Evolutionary conservation across 140 eudicot genomes (phyloP), one percentile per base, ranked within the genome.

Genomic region (Oenanthe javanica): DNA sequence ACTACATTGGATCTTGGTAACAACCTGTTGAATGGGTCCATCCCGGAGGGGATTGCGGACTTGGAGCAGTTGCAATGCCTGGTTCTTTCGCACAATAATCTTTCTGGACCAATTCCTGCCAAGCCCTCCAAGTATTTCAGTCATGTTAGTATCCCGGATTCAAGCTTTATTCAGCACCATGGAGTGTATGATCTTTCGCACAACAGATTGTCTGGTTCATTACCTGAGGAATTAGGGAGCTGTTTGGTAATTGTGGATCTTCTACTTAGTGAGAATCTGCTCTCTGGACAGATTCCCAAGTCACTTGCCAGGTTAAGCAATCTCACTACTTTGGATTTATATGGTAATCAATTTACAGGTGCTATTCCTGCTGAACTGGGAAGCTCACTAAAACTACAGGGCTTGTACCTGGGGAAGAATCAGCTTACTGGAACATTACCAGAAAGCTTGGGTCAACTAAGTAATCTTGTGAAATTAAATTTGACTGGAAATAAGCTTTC

Each of bases 141-240:
- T 38, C 92, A 89, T 81, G 87, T 84, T 66, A 79, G 64, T 67
- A 90, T 90, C 14, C 97, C 97, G 3, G 93, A 89, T 75, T 90
- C 97, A 7, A 90, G 93, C 84, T 90, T 81, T 54, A 83, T 90
- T 77, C 97, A 92, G 76, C 96, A 92, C 63, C 96, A 88, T 45
- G 97, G 97, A 54, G 84, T 92, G 43, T 92, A 75, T 81, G 97
- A 93, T 86, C 90, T 93, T 27, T 93, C 97, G 0, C 61, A 80
- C 84, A 93, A 93, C 81, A 84, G 66, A 47, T 72, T 93, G 76
- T 86, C 86, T 5, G 92, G 97, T 49, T 75, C 89, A 6, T 77
- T 93, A 64, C 97, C 96, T 0, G 93, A 86, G 40, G 97, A 86
- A 40, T 69, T 93, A 2, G 92, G 97, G 3, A 70, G 78, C 46